These are phyloP conservation scores for Jacaranda mimosifolia DNA, from an alignment of 257 asterid genomes.

Conservation along the genomic window DNA sequence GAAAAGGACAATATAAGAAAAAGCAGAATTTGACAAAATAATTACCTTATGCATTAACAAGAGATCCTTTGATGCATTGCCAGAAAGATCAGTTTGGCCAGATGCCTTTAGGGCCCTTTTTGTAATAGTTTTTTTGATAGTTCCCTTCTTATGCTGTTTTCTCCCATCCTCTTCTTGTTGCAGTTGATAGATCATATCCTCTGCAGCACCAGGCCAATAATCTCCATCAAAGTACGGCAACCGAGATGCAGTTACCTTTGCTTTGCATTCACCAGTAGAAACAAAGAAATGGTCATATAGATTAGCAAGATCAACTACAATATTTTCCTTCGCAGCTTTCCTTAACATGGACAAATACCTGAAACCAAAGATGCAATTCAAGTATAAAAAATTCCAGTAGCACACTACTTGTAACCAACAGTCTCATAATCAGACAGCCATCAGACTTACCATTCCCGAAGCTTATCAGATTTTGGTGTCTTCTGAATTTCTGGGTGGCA, in stretches of 20 bases:
- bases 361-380: conserved; percentile 49
- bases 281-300: conserved; percentile 90
- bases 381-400: conserved; percentile 31
- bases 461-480: conserved; percentile 98
- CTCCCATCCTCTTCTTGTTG: conserved; percentile 98
- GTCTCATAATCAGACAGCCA: conserved; percentile 27
- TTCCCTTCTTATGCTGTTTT: conserved; percentile 80
- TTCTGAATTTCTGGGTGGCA: conserved; percentile 99
- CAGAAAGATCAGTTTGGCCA: conserved; percentile 92
- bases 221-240: conserved; percentile 99
- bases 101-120: conserved; percentile 94
- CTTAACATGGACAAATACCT: conserved; percentile 94
- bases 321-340: conserved; percentile 84
- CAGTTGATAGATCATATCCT: conserved; percentile 87
- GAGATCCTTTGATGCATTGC: conserved; percentile 87
- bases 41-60: conserved; percentile 92
- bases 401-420: conserved; percentile 11
- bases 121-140: conserved; percentile 70
- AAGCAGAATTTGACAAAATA: conserved; percentile 18
- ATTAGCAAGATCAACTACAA: conserved; percentile 90
- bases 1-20: not conserved
- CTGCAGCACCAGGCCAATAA: conserved; percentile 99
- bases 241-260: conserved; percentile 94
- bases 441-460: conserved; percentile 85
- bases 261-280: conserved; percentile 81